Percentiles rank a stretch among this genome's conserved stretches.
phyloP scores from a whole-genome alignment of 2,329 filamentous ascomycete species.

The Talaromyces sp. region DNA sequence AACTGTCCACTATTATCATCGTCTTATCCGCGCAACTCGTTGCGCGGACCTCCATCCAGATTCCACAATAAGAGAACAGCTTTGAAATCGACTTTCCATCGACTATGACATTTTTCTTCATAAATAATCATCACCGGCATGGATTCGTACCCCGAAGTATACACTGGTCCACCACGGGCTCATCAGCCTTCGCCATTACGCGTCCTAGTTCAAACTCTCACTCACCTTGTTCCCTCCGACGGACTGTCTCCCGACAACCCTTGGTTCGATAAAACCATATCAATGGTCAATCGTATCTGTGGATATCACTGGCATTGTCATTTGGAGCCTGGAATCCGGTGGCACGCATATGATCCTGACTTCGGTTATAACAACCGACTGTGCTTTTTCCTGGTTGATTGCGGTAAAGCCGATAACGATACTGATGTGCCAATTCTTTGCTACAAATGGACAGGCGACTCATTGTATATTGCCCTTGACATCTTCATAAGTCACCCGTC shows the following conservation, averaged over 20 bases:
- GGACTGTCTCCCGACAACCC: background rate
- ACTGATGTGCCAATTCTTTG: conserved; percentile 9
- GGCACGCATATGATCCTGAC: background rate
- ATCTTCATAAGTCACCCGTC: background rate
- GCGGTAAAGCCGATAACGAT: conserved; percentile 1
- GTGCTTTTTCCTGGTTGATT: conserved; percentile 11
- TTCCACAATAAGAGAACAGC: background rate
- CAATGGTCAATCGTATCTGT: conserved; percentile 8
- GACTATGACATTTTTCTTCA: background rate
- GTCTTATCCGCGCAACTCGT: too few species aligned
- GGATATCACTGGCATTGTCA: conserved; percentile 8
- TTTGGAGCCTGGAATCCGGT: background rate
- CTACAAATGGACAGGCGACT: conserved; percentile 8
- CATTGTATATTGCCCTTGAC: background rate
- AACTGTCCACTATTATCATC: too few species aligned
- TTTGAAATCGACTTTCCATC: background rate
- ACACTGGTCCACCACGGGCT: background rate
- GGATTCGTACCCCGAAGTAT: background rate
- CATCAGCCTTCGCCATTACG: conserved; percentile 4
- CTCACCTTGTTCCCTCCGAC: conserved; percentile 7
- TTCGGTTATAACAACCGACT: conserved; percentile 7
- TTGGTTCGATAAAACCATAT: background rate
- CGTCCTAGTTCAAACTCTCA: conserved; percentile 8
- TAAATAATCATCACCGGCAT: background rate
- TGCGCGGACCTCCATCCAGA: background rate